Evolutionary conservation across 164 flowering plant genomes (phyloP).

Genomic region (Stephania japonica): DNA sequence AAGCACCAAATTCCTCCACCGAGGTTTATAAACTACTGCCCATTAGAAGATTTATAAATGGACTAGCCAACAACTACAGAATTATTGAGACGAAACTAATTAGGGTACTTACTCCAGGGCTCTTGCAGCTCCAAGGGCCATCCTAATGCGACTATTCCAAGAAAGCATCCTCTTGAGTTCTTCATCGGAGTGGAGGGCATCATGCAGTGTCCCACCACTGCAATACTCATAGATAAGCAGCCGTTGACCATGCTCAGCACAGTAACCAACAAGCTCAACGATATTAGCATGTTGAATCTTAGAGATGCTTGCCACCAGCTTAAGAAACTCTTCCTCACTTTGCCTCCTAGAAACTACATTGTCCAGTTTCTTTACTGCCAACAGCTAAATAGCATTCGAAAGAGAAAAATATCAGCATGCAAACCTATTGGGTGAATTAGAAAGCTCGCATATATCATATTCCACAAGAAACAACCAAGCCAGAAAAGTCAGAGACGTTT

Average conservation of each 20-base stretch:
- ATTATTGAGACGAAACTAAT: not conserved
- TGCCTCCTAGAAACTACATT: constrained; percentile 25
- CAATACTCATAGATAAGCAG: constrained; percentile 67
- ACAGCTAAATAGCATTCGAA: constrained; percentile 26
- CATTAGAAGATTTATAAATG: not conserved
- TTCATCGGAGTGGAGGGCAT: constrained; percentile 59
- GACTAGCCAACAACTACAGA: not conserved
- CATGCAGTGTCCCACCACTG: constrained; percentile 61
- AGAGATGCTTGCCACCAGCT: constrained; percentile 48
- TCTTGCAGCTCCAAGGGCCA: constrained; percentile 86
- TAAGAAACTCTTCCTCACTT: constrained; percentile 53
- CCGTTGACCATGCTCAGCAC: constrained; percentile 73
- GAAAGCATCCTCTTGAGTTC: constrained; percentile 49
- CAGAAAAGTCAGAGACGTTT: not conserved
- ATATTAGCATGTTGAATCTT: constrained; percentile 54
- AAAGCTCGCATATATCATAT: not conserved
- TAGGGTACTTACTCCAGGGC: constrained; percentile 90
- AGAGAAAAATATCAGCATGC: not conserved
- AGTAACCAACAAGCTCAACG: constrained; percentile 71
- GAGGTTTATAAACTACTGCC: too few species aligned
- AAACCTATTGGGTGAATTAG: not conserved
- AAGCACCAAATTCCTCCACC: not conserved
- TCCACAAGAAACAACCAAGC: not conserved
- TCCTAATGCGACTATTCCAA: constrained; percentile 62
- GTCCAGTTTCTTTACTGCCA: constrained; percentile 81